Evolutionary conservation across 148 eudicot species (phyloP).

Genomic region (Tetragonia tetragonoides): DNA sequence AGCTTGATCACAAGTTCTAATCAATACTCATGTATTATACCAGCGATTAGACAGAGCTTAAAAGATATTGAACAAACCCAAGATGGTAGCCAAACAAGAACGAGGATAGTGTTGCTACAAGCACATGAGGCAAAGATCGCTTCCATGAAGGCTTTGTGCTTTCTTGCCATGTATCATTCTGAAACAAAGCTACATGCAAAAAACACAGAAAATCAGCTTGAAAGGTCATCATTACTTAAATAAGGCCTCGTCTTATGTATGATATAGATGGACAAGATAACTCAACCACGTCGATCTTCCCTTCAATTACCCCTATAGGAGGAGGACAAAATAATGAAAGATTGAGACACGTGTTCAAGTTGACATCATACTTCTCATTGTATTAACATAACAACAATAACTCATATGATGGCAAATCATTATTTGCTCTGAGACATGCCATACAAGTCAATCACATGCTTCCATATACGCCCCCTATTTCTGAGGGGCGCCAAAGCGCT

Average conservation of each 20-base stretch:
- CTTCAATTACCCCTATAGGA: background rate
- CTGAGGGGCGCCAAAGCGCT: background rate
- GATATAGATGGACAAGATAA: background rate
- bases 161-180: slow-evolving; percentile 47
- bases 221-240: background rate
- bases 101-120: slow-evolving; percentile 73
- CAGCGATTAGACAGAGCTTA: background rate
- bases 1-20: slow-evolving; percentile 2
- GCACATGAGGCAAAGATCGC: slow-evolving; percentile 80
- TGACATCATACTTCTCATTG: background rate
- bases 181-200: slow-evolving; percentile 43
- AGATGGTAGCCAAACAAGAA: slow-evolving; percentile 96
- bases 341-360: background rate
- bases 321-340: background rate
- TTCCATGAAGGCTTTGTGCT: slow-evolving; percentile 68
- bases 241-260: background rate
- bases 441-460: background rate
- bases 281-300: background rate
- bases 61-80: slow-evolving; percentile 56
- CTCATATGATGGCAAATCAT: background rate
- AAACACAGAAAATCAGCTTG: slow-evolving; percentile 17
- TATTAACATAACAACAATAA: background rate
- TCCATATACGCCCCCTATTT: background rate
- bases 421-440: too few species aligned
- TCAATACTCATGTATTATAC: background rate